Base-by-base conservation (phyloP, 2,329 filamentous ascomycete genomes). In the Teratosphaeria pseudoeucalypti region DNA sequence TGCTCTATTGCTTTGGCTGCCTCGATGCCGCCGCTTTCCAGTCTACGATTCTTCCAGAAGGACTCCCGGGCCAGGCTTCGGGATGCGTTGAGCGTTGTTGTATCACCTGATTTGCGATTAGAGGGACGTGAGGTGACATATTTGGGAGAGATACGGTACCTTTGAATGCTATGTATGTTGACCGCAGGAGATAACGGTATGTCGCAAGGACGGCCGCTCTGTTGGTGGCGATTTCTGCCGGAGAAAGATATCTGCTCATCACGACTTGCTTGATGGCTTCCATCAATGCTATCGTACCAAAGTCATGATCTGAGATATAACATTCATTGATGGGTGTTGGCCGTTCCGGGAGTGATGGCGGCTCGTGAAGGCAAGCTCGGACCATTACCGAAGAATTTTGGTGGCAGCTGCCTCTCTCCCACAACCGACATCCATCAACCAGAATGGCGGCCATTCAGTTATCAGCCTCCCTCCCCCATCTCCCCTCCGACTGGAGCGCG, bases 121-220 rank as follows among this genome's bases (percentile, higher is more conserved):
- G 55, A 27, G 27, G 11, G n/a, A 34, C 39, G 37, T 32, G 19
- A 16, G 55, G 1, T 29, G 55, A 14, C 23, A 19, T 34, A 19
- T 56, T 11, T 34, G 26, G 23, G 43, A 19, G 19, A 19, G 10
- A 3, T 49, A 6, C 16, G 29, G 29, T 64, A 61, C 62, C 59
- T 52, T 87, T 79, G 72, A 99, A 99, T 61, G 92, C 91, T 64
- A 95, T 79, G 64, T 85, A 81, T 37, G 89, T 85, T 26, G 92
- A 88, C 63, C 92, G 90, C 67, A 95, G 80, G 52, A 97, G 78
- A 66, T 87, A 81, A 70, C 91, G 81, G 77, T 96, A 97, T 43
- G 90, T 90, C 70, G 82, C 79, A 58, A 90, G 77, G 16, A 89
- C 88, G 79, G 91, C 85, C 56, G 67, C 62, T 29, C 68, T 68